A percentile compares a stretch with the other conserved stretches of the same genome.
Evolutionary conservation across 805 yeast genomes (phyloP).

Genomic region (Isabelozyma pseudorhagii): DNA sequence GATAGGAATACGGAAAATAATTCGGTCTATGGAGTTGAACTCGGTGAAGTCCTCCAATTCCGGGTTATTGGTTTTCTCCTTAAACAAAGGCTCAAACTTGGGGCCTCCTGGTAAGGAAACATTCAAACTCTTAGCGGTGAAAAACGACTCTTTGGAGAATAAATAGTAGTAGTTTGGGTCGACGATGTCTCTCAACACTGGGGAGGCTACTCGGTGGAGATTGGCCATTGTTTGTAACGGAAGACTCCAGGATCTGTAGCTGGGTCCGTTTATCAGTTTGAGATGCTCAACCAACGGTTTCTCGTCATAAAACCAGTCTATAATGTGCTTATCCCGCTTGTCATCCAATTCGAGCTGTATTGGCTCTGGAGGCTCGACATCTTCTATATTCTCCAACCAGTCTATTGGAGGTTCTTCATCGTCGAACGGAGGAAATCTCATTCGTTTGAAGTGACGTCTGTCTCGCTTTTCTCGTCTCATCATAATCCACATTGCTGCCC

Average conservation of each 20-base stretch:
- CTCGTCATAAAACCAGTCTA: conserved; percentile 80
- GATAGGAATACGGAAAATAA: conserved; percentile 73
- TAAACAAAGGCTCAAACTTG: conserved; percentile 81
- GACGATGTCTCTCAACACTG: conserved; percentile 56
- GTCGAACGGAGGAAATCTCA: conserved; percentile 94
- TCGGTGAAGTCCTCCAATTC: conserved; percentile 80
- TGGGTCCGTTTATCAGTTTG: conserved; percentile 64
- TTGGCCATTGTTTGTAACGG: conserved; percentile 59
- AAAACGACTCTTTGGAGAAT: conserved; percentile 75
- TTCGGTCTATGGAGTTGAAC: conserved; percentile 83
- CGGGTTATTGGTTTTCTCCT: conserved; percentile 53
- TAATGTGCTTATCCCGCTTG: conserved; percentile 55
- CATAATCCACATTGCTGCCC: conserved; percentile 91
- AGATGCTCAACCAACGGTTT: conserved; percentile 64
- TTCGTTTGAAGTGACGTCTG: conserved; percentile 81
- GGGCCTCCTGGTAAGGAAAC: conserved; percentile 94
- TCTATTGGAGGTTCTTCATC: conserved; percentile 94
- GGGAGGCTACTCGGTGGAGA: conserved; percentile 65
- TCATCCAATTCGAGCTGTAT: conserved; percentile 65
- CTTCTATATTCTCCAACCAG: conserved; percentile 77
- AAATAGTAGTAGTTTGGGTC: conserved; percentile 65
- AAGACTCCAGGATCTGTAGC: conserved; percentile 72
- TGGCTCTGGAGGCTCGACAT: conserved; percentile 68
- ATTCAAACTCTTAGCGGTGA: conserved; percentile 88
- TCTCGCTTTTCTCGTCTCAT: conserved; percentile 96